Evolutionary conservation across 495 filamentous ascomycete species (phyloP).

Genomic region (Hyaloscypha hepaticicola): DNA sequence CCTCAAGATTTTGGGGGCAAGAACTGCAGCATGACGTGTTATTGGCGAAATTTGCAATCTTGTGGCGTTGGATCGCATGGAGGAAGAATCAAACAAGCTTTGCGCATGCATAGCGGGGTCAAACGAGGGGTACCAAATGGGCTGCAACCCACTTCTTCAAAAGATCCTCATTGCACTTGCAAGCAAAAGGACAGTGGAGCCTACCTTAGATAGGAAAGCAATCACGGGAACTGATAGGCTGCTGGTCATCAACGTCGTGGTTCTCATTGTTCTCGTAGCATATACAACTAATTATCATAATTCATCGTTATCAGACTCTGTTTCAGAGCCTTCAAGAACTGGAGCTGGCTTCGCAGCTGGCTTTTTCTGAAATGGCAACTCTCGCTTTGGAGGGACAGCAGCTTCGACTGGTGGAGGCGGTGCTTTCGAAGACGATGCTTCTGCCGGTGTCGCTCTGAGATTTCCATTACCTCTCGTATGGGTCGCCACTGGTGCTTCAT

Average conservation of each 20-base stretch:
- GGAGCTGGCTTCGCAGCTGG: conserved; percentile 6
- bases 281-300: conserved; percentile 28
- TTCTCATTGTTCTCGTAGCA: neutral
- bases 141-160: too few relatives aligned
- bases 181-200: too few relatives aligned
- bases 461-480: conserved; percentile 21
- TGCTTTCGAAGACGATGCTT: conserved; percentile 24
- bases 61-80: too few relatives aligned
- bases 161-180: too few relatives aligned
- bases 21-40: too few relatives aligned
- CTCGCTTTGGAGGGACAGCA: conserved; percentile 20
- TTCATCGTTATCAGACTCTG: conserved; percentile 34
- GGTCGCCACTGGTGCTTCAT: conserved; percentile 41
- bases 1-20: too few relatives aligned
- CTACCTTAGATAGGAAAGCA: neutral
- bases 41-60: too few relatives aligned
- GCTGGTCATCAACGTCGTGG: neutral
- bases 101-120: too few relatives aligned
- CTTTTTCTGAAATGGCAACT: conserved; percentile 37
- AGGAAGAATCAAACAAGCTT: too few relatives aligned
- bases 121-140: too few relatives aligned
- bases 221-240: neutral
- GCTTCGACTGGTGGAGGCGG: conserved; percentile 24
- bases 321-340: conserved; percentile 27
- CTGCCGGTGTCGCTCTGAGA: conserved; percentile 19